Conservation (phyloP, 1,284 basidiomycete species). For the Ceratobasidium sp. region DNA sequence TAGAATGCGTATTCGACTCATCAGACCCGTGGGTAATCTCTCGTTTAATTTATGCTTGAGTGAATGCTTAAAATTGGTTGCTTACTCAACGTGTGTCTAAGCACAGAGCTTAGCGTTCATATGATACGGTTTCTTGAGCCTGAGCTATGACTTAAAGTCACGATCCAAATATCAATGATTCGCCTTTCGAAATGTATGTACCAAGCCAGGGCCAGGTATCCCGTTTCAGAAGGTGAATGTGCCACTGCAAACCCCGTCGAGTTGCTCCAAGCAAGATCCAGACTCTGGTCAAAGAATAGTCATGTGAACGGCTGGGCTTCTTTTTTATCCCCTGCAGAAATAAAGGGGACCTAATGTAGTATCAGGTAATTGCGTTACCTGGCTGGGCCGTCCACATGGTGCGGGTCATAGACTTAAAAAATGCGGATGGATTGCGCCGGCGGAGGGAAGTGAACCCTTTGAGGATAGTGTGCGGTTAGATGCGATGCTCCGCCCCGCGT, state of each 20-base stretch:
- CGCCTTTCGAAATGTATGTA: background rate
- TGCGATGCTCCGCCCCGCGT: background rate
- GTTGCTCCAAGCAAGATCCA: background rate
- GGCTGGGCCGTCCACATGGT: background rate
- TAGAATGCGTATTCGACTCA: slow-evolving; percentile 25
- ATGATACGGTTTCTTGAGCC: background rate
- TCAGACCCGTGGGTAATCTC: slow-evolving; percentile 27
- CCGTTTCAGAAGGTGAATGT: slow-evolving; percentile 6
- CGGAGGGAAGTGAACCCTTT: background rate
- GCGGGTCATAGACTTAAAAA: slow-evolving; percentile 1
- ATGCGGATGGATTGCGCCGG: no score
- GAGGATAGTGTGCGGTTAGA: background rate
- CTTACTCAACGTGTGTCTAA: slow-evolving; percentile 20
- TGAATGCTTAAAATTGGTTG: background rate
- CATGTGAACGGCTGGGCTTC: background rate
- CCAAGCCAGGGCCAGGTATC: slow-evolving; percentile 8
- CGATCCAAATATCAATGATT: slow-evolving; percentile 22
- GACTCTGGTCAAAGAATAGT: background rate
- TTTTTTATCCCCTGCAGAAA: background rate
- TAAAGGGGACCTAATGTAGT: slow-evolving; percentile 3
- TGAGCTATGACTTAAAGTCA: background rate
- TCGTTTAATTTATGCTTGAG: background rate
- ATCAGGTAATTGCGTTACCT: background rate
- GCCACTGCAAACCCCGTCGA: background rate
- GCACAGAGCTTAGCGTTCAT: background rate